Evolutionary conservation across 495 filamentous ascomycete genomes (phyloP), one percentile per base, ranked within the genome.

Genomic region (Tuber borchii): DNA sequence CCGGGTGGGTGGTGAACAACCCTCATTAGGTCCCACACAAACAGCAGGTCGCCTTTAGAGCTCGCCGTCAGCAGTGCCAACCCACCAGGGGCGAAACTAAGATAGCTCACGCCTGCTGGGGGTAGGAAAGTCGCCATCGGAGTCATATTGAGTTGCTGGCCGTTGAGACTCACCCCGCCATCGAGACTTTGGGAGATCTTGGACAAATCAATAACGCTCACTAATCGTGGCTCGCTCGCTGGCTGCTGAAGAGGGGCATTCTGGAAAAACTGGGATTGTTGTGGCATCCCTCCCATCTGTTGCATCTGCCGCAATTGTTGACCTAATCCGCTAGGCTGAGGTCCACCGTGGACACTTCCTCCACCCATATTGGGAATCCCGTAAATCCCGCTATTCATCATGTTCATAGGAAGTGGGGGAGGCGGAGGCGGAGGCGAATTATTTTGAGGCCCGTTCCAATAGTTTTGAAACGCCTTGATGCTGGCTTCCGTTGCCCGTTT

Each of bases 21-120:
- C 56, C 92, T 91, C 90, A 95, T 91, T 72, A 97, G 85, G 84
- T 97, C 93, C 95, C 95, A 99, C 2, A 97, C 90, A 75, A 91
- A 92, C 83, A 96, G 90, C 7, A 95, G 89, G 81, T 99, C 95
- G 16, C 95, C 95, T 78, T 97, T 97, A 79, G 88, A 91, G 83
- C 92, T 97, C 26, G 92, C 94, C 1, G 93, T 98, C 76, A 99
- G 89, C 16, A 99, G 86, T 82, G 90, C 89, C 3, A 97, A 84
- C 2, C 95, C 95, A 69, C 89, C 91, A 0, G 95, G 94, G 69
- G 94, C 90, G 73, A 99, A 92, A 0, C 94, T 96, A 34, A 99
- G 84, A 81, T 92, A 94, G 83, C 95, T 97, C 84, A 94, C 97
- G 37, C 95, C 95, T 71, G 91, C 88, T 12, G 91, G 91, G 8